Evolutionary conservation across 139 green algal species (phyloP), one percentile per base, ranked within the genome.

Genomic region (Micractinium conductrix): DNA sequence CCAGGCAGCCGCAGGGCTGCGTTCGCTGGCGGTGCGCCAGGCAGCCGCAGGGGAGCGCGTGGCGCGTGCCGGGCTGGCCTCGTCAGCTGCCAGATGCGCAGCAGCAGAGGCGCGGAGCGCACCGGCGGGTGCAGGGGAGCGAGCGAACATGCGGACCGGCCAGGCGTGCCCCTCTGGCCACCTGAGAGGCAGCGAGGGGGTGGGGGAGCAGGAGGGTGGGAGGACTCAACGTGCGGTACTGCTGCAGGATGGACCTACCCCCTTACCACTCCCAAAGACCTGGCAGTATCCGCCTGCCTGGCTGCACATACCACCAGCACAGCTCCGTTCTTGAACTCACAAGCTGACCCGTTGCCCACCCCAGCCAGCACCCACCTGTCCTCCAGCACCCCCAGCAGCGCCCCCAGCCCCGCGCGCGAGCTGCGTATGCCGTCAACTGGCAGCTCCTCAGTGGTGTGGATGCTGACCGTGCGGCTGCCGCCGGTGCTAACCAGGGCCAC

Each of bases 381-480:
- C n/a, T 72, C 65, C 33, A 72, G 33, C 33, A 72, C 65, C n/a
- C 43, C 65, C 65, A 72, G 65, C 65, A 72, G 42, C 10, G 65
- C 65, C 9, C 65, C n/a, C 65, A 72, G 65, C 65, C 65, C 65
- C 42, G 65, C 65, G 8, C 28, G 40, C 40, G 28, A 42, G 40
- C 12, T 26, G 6, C 70, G 42, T 24, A 48, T 76, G 24, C 30
- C 70, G 42, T n/a, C 26, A 42, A 43, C 42, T 1, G 42, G 38
- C 26, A 78, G 44, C 30, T 78, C 70, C 28, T 53, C 30, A 43
- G 70, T 35, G 42, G 42, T 78, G 70, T 60, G 70, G 42, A 78
- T n/a, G 26, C 28, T 40, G 19, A 78, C 70, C 19, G 70, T 35
- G 38, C 70, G 70, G 28, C 70, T 22, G 9, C 70, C 42, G 30